Conservation (phyloP, 2,329 filamentous ascomycete genomes). For the Cladophialophora chaetospira region DNA sequence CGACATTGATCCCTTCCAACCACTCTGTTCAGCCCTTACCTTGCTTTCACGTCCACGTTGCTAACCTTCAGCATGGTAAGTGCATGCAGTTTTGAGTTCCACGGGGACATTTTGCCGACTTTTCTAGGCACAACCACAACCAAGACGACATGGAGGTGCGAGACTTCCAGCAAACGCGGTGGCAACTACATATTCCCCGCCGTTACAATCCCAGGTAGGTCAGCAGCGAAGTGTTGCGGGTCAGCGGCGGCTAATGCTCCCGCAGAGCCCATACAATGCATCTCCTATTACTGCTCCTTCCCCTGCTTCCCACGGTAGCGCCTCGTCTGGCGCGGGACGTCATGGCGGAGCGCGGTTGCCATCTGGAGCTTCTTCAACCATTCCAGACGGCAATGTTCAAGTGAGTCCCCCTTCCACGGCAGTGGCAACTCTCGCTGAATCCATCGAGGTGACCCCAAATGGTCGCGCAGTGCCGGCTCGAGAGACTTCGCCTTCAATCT, state of each 20-base stretch:
- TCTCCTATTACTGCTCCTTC: not conserved
- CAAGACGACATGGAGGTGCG: constrained; percentile 5
- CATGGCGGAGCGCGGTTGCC: constrained; percentile 2
- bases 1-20: not conserved
- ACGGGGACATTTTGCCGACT: not conserved
- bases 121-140: constrained; percentile 8
- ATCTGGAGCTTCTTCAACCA: not conserved
- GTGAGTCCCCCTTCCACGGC: not conserved
- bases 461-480: not conserved
- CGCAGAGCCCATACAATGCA: not conserved
- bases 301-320: not conserved
- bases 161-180: constrained; percentile 1
- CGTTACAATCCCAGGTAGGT: not conserved
- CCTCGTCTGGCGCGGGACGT: not conserved
- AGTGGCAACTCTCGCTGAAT: not conserved
- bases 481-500: not conserved
- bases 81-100: not conserved
- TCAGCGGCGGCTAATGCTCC: not conserved
- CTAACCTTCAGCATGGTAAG: not conserved
- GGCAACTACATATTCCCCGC: not conserved
- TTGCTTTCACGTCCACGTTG: not conserved
- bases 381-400: not conserved
- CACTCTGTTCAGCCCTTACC: not conserved
- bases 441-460: not conserved
- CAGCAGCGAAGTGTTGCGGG: not conserved